Evolutionary conservation across 805 yeast genomes (phyloP), one percentile per base, ranked within the genome.

Genomic region (Hanseniaspora hatyaiensis): DNA sequence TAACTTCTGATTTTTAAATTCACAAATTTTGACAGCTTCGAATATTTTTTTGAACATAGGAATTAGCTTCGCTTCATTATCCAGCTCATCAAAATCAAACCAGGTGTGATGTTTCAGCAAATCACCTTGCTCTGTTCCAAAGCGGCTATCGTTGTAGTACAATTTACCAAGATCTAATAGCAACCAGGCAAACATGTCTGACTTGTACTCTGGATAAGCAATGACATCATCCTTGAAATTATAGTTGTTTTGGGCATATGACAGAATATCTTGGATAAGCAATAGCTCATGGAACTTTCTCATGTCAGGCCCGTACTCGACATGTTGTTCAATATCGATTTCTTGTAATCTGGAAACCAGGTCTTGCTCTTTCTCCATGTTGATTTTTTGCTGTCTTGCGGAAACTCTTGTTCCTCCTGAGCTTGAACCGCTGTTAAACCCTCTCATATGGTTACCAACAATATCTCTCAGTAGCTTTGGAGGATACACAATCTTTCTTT

Each of bases 11-110:
- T 53, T 60, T 43, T 57, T 61, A 18, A 51, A 50, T 51, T 63
- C 66, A 33, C 59, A 55, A n/a, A 54, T 40, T 50, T 60, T 62
- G 20, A 62, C 51, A 13, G 62, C 48, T 16, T 55, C 50, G 48
- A 57, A 57, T 8, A 59, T 28, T 3, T 56, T 53, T 30, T 59
- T 52, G 32, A 63, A 62, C 46, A 61, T 24, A 2, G 12, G n/a
- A n/a, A 26, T 8, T 15, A 45, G 19, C n/a, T n/a, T n/a, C n/a
- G n/a, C n/a, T n/a, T n/a, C n/a, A 30, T 31, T 18, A n/a, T 15
- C 19, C 5, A n/a, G 8, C 15, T 12, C 26, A 30, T 39, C 38
- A 9, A 32, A 34, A 4, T 40, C 46, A 30, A 47, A 47, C 40
- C 45, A 47, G 12, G 37, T 41, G 3, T 24, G 33, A 37, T 47